Percentiles rank a stretch among this genome's conserved stretches.
These are phyloP conservation scores for Aphanomyces stellatus DNA, from an alignment of 352 stramenopile species.

Conservation along the genomic window DNA sequence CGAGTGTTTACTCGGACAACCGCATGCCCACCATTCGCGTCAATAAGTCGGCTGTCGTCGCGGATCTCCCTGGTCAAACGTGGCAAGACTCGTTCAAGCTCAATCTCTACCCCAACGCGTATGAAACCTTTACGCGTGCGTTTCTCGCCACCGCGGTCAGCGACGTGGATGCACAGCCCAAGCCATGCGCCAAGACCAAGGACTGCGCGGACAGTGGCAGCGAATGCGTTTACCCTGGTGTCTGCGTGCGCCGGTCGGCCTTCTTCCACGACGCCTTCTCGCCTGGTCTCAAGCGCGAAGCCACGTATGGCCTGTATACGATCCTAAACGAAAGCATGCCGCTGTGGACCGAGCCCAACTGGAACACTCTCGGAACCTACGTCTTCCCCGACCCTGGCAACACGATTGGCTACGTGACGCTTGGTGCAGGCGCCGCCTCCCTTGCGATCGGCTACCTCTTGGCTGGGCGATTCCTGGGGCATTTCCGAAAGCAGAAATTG, in stretches of 20 bases:
- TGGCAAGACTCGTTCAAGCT: slow-evolving; percentile 44
- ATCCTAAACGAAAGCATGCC: slow-evolving; percentile 56
- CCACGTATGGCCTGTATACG: slow-evolving; percentile 38
- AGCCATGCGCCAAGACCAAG: slow-evolving; percentile 44
- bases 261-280: slow-evolving; percentile 77
- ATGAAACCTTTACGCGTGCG: slow-evolving; percentile 64
- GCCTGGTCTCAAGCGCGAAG: slow-evolving; percentile 48
- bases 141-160: slow-evolving; percentile 55
- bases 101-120: slow-evolving; percentile 69
- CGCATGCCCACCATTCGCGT: slow-evolving; percentile 3
- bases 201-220: slow-evolving; percentile 42
- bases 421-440: slow-evolving; percentile 40
- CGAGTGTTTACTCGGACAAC: slow-evolving; percentile 25
- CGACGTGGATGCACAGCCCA: slow-evolving; percentile 29
- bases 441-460: slow-evolving; percentile 33
- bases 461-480: slow-evolving; percentile 41
- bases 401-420: slow-evolving; percentile 62
- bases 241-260: slow-evolving; percentile 44
- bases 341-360: slow-evolving; percentile 70
- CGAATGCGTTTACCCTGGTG: slow-evolving; percentile 72
- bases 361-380: slow-evolving; percentile 56
- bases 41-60: slow-evolving; percentile 1
- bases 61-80: slow-evolving; percentile 33
- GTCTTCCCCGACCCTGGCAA: slow-evolving; percentile 69
- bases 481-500: slow-evolving; percentile 79